These are phyloP conservation scores for Acrocalymma vagum DNA, from an alignment of 2,329 filamentous ascomycete genomes.

Conservation along the genomic window DNA sequence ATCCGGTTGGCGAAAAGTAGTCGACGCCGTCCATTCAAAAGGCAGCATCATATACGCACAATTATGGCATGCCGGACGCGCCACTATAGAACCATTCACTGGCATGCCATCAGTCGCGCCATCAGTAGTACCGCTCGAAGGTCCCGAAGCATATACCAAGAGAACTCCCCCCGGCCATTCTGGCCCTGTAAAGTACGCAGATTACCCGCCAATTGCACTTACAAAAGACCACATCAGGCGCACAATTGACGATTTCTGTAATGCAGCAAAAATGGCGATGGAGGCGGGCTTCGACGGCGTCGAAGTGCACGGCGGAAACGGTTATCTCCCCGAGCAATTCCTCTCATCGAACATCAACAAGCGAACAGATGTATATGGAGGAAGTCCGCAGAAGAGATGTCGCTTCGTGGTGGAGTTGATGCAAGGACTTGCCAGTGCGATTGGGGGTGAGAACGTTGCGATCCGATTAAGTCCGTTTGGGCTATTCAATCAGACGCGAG, in stretches of 20 bases:
- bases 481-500: conserved; percentile 60
- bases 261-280: conserved; percentile 60
- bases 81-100: conserved; percentile 48
- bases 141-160: conserved; percentile 48
- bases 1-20: conserved; percentile 56
- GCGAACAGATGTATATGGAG: conserved; percentile 60
- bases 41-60: conserved; percentile 55
- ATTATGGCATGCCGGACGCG: conserved; percentile 55
- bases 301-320: conserved; percentile 59
- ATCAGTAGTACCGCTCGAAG: conserved; percentile 57
- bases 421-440: conserved; percentile 22
- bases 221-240: conserved; percentile 55
- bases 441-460: conserved; percentile 32
- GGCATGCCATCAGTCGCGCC: conserved; percentile 47
- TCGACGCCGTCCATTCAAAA: conserved; percentile 57
- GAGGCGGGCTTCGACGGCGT: conserved; percentile 63
- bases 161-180: conserved; percentile 25
- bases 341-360: conserved; percentile 56
- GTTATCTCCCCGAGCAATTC: conserved; percentile 62
- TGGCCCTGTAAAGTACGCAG: conserved; percentile 38
- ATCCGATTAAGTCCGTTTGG: conserved; percentile 47
- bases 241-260: conserved; percentile 51
- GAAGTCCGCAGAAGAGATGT: conserved; percentile 58
- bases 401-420: conserved; percentile 63
- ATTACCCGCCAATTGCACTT: conserved; percentile 40